Conservation (phyloP, 768 basidiomycete species). For the Rhodosporidiobolus odoratus region DNA sequence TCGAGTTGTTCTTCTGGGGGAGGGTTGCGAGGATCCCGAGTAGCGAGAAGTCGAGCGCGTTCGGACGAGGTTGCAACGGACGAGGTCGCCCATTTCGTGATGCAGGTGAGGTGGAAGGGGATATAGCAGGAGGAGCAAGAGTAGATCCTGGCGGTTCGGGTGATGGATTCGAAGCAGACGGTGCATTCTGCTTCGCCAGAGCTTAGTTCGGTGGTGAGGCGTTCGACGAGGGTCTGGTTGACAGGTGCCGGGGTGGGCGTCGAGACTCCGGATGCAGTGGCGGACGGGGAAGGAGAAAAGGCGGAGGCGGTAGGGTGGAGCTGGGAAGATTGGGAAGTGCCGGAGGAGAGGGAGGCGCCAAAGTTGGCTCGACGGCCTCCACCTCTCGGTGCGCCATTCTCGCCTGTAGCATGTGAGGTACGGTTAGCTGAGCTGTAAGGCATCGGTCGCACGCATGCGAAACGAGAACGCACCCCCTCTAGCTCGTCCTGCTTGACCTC, state of each 20-base stretch:
- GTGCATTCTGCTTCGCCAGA: conserved; percentile 62
- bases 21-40: conserved; percentile 42
- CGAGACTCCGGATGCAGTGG: background rate
- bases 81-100: conserved; percentile 78
- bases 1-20: conserved; percentile 50
- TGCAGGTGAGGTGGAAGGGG: conserved; percentile 87
- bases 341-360: conserved; percentile 21
- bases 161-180: conserved; percentile 71
- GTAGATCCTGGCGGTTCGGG: conserved; percentile 76
- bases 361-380: conserved; percentile 26
- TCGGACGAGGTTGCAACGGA: conserved; percentile 47
- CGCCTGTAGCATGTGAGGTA: background rate
- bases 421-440: background rate
- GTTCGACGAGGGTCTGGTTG: conserved; percentile 67
- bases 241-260: conserved; percentile 52
- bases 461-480: background rate
- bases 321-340: background rate
- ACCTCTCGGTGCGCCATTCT: no score
- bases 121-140: conserved; percentile 83
- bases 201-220: conserved; percentile 64
- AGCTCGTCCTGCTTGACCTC: background rate
- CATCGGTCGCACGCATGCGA: background rate
- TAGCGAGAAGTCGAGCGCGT: conserved; percentile 26
- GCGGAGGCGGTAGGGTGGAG: conserved; percentile 15
- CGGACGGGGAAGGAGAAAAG: conserved; percentile 4